Percentiles rank a stretch among this genome's conserved stretches.
Evolutionary conservation across 2,329 filamentous ascomycete species (phyloP).

Genomic region (Herpotrichia juniperi): DNA sequence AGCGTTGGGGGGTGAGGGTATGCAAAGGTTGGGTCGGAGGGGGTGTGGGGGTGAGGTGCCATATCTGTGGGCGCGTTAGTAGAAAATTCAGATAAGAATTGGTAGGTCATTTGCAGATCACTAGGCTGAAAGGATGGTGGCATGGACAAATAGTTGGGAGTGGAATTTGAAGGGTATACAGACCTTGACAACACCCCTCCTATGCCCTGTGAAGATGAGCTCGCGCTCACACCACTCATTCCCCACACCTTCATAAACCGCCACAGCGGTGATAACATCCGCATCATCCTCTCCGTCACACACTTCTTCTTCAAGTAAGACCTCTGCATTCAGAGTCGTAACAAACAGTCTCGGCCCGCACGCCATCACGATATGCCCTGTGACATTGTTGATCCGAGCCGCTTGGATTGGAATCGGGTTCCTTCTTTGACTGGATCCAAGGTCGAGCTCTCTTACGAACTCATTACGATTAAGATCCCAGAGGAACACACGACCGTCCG

Average conservation of each 20-base stretch:
- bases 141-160: background rate
- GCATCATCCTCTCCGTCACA: slow-evolving; percentile 66
- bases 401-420: slow-evolving; percentile 61
- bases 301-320: slow-evolving; percentile 82
- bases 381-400: slow-evolving; percentile 86
- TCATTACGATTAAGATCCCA: slow-evolving; percentile 94
- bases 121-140: no score
- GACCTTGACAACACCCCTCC: slow-evolving; percentile 79
- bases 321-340: slow-evolving; percentile 85
- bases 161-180: slow-evolving; percentile 11
- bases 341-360: slow-evolving; percentile 75
- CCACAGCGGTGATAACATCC: slow-evolving; percentile 80
- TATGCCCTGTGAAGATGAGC: slow-evolving; percentile 88
- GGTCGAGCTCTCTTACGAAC: slow-evolving; percentile 77
- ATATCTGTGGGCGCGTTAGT: slow-evolving; percentile 51
- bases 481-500: slow-evolving; percentile 81
- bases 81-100: background rate
- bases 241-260: slow-evolving; percentile 89
- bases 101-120: no score
- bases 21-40: background rate
- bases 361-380: slow-evolving; percentile 87
- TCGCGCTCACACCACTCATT: slow-evolving; percentile 92
- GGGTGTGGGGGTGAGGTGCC: slow-evolving; percentile 60
- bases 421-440: slow-evolving; percentile 29
- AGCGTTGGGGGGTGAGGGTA: slow-evolving; percentile 62